These are phyloP conservation scores for Didymella pinodella DNA, from an alignment of 2,329 filamentous ascomycete species.

Conservation along the genomic window DNA sequence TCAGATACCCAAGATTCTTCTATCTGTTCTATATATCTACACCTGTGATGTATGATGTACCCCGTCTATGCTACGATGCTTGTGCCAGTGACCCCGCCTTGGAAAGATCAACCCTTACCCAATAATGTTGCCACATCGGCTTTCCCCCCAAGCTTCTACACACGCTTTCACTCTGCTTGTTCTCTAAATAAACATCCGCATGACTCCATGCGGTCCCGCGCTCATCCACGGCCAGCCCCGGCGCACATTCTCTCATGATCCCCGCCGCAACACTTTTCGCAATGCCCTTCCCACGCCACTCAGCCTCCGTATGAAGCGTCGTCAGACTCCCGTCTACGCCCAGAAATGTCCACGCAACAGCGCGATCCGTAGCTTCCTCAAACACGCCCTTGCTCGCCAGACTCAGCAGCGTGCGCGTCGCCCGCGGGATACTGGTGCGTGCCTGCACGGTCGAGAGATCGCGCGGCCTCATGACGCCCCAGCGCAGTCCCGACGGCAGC, in stretches of 20 bases:
- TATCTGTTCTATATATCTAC: background rate
- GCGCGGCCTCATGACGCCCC: slow-evolving; percentile 60
- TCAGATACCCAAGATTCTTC: slow-evolving; percentile 26
- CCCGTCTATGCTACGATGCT: slow-evolving; percentile 8
- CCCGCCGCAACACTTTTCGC: slow-evolving; percentile 68
- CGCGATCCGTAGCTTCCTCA: slow-evolving; percentile 55
- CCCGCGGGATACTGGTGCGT: slow-evolving; percentile 62
- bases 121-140: slow-evolving; percentile 65
- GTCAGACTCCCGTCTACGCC: slow-evolving; percentile 69
- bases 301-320: slow-evolving; percentile 66
- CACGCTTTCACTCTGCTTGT: slow-evolving; percentile 67
- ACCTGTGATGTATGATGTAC: slow-evolving; percentile 8
- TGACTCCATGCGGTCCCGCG: slow-evolving; percentile 62
- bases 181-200: slow-evolving; percentile 70
- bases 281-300: slow-evolving; percentile 68
- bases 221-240: slow-evolving; percentile 42
- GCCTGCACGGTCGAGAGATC: slow-evolving; percentile 64
- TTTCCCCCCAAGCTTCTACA: slow-evolving; percentile 68
- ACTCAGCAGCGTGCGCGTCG: slow-evolving; percentile 56
- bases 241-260: slow-evolving; percentile 60
- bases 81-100: slow-evolving; percentile 31
- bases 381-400: slow-evolving; percentile 54
- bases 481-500: slow-evolving; percentile 61
- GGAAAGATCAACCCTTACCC: slow-evolving; percentile 59
- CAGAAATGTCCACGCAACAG: slow-evolving; percentile 71